These are phyloP conservation scores for Fomitopsis pinicola DNA, from an alignment of 1,284 basidiomycete species.

Conservation along the genomic window DNA sequence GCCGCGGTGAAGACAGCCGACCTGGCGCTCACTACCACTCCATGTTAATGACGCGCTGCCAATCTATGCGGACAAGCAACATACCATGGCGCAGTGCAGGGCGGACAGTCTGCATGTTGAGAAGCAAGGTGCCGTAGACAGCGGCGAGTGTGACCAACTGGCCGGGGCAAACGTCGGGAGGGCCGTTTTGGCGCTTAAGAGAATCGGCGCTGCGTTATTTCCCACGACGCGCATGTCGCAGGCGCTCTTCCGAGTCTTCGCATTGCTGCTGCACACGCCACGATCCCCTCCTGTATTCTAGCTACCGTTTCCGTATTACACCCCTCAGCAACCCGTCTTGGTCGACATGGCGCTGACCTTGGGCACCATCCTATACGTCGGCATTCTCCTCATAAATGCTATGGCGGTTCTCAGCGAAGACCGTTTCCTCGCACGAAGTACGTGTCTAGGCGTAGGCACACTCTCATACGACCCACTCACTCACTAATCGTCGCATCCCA, in stretches of 20 bases:
- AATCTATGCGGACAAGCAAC: neutral
- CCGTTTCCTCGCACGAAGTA: slow-evolving; percentile 89
- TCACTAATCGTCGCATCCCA: slow-evolving; percentile 27
- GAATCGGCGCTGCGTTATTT: neutral
- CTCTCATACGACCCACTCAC: neutral
- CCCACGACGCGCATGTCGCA: slow-evolving; percentile 2
- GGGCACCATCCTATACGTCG: slow-evolving; percentile 68
- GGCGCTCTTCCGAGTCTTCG: neutral
- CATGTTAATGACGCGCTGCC: neutral
- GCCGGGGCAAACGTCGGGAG: neutral
- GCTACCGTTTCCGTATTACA: neutral
- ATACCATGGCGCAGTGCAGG: slow-evolving; percentile 22
- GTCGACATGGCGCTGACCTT: slow-evolving; percentile 42
- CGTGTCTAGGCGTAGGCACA: slow-evolving; percentile 25
- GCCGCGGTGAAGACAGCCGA: slow-evolving; percentile 6
- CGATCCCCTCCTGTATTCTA: slow-evolving; percentile 1
- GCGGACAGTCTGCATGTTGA: slow-evolving; percentile 32
- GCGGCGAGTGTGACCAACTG: neutral
- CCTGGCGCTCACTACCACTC: slow-evolving; percentile 7
- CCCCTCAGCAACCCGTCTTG: neutral
- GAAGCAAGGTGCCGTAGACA: slow-evolving; percentile 1
- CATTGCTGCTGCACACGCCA: neutral
- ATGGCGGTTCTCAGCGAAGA: slow-evolving; percentile 95
- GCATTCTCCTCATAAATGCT: slow-evolving; percentile 86
- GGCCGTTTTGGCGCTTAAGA: neutral